Conservation (phyloP, 2,329 filamentous ascomycete genomes). For the Colletotrichum lindemuthianum region DNA sequence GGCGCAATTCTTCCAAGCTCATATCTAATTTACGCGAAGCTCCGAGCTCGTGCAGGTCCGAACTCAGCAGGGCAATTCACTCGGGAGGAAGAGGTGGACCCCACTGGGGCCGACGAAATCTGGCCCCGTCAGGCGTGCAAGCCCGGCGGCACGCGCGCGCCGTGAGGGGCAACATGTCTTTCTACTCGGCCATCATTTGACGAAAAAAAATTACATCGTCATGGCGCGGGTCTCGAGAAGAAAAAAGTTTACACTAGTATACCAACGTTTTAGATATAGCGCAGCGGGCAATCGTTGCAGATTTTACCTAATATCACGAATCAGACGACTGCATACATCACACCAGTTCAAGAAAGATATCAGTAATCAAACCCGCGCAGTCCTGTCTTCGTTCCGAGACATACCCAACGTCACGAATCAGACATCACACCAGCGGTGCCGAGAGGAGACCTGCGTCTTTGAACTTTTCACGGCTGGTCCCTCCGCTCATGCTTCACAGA, state of each 20-base stretch:
- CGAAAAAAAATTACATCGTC: constrained; percentile 14
- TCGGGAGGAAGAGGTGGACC: constrained; percentile 12
- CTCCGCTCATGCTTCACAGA: no score
- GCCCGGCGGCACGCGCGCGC: constrained; percentile 2
- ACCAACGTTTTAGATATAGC: constrained; percentile 34
- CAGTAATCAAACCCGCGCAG: no score
- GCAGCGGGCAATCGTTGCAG: constrained; percentile 26
- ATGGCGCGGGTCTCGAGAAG: constrained; percentile 3
- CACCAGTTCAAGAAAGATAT: no score
- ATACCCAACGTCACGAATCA: no score
- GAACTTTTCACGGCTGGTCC: no score
- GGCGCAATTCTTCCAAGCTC: constrained; percentile 10
- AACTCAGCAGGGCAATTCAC: constrained; percentile 11
- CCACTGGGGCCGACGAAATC: neutral
- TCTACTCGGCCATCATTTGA: constrained; percentile 2
- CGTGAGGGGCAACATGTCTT: neutral
- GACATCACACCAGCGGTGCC: no score
- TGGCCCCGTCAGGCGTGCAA: constrained; percentile 2
- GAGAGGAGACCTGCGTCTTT: no score
- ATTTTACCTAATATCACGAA: constrained; percentile 35
- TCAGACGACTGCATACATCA: constrained; percentile 14
- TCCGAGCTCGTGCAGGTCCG: constrained; percentile 22
- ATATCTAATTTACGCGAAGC: constrained; percentile 10
- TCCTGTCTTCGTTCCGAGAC: no score
- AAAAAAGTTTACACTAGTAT: constrained; percentile 22